These are phyloP conservation scores for Persicaria maculosa DNA, from an alignment of 148 eudicot species.

Conservation along the genomic window DNA sequence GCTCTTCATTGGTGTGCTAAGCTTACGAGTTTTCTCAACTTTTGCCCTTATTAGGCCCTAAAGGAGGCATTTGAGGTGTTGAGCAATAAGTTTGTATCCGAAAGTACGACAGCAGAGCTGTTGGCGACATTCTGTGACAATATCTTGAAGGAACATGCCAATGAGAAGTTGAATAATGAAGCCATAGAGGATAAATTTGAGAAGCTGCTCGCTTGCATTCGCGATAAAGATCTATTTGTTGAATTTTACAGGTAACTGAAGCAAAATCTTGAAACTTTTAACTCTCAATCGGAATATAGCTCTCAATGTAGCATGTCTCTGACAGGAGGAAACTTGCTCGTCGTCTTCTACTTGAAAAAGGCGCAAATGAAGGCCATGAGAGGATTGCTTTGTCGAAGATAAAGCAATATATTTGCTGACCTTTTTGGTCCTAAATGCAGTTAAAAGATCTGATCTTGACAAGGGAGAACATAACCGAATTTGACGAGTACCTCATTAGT, in stretches of 20 bases:
- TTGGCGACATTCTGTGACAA: background rate
- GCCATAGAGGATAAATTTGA: conserved; percentile 77
- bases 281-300: background rate
- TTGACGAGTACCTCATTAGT: no score
- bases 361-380: conserved; percentile 84
- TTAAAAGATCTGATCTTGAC: conserved; percentile 47
- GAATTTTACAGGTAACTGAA: background rate
- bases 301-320: background rate
- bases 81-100: no score
- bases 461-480: no score
- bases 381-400: conserved; percentile 69
- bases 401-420: conserved; percentile 19
- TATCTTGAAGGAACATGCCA: conserved; percentile 69
- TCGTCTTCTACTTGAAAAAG: conserved; percentile 66
- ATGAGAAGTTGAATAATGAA: conserved; percentile 71
- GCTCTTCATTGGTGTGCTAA: no score
- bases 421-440: conserved; percentile 27
- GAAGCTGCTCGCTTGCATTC: conserved; percentile 13
- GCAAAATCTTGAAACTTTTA: background rate
- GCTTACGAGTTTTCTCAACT: no score
- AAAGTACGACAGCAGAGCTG: no score
- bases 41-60: no score
- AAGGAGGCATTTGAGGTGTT: no score
- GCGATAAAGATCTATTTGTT: background rate
- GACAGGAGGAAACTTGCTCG: conserved; percentile 77